Conservation (phyloP, 768 basidiomycete genomes). For the Mrakia frigida region DNA sequence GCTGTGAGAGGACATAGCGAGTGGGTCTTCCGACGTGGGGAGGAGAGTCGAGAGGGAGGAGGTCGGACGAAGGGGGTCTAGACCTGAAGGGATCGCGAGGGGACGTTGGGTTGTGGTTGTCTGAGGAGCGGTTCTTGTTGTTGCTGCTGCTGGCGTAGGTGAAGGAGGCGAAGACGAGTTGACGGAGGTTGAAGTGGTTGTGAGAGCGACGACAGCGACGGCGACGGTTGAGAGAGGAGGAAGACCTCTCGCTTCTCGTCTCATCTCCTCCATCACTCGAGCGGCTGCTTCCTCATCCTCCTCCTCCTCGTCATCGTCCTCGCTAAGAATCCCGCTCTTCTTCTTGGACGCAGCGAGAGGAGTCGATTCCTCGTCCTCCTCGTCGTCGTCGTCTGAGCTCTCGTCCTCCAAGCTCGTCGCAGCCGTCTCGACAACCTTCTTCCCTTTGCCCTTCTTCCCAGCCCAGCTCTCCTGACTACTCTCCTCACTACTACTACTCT, state of each 20-base stretch:
- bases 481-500: neutral
- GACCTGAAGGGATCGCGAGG: neutral
- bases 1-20: neutral
- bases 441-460: neutral
- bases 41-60: conserved; percentile 3
- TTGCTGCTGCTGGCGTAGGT: neutral
- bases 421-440: neutral
- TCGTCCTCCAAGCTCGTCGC: neutral
- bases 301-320: neutral
- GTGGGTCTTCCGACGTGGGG: neutral
- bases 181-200: neutral
- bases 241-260: neutral
- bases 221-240: neutral
- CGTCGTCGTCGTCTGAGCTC: too few relatives aligned
- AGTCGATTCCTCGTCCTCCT: neutral
- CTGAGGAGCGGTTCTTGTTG: neutral
- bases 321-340: neutral
- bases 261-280: neutral
- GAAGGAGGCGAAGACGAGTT: neutral
- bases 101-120: neutral
- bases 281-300: neutral
- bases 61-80: neutral
- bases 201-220: neutral
- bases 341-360: neutral
- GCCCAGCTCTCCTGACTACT: neutral